These are phyloP conservation scores for Populus euphratica DNA, from an alignment of 345 rosid species.

Conservation along the genomic window DNA sequence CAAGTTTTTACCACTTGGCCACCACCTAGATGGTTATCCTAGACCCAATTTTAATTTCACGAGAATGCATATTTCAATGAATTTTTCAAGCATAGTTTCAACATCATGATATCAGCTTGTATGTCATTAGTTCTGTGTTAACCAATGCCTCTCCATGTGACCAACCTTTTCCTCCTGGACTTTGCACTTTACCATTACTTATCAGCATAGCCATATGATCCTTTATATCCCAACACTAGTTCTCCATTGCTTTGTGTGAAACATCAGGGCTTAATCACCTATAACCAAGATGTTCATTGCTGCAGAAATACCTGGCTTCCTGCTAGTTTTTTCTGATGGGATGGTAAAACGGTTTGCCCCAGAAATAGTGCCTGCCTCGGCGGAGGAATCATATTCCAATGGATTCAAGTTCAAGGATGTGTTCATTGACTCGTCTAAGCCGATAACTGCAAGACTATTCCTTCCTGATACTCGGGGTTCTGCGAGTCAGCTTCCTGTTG, in stretches of 20 bases:
- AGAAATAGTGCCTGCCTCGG: constrained; percentile 31
- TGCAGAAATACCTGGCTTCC: constrained; percentile 48
- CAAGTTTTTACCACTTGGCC: too few species aligned
- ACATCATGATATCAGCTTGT: too few species aligned
- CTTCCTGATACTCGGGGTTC: constrained; percentile 25
- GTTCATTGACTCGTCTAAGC: constrained; percentile 35
- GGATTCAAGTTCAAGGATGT: constrained; percentile 49
- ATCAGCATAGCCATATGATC: neutral
- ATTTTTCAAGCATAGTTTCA: too few species aligned
- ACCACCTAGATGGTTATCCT: too few species aligned
- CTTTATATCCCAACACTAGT: neutral
- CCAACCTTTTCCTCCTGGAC: neutral
- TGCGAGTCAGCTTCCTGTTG: constrained; percentile 26
- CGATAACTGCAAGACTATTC: constrained; percentile 49
- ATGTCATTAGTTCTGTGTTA: too few species aligned
- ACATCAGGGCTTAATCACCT: neutral
- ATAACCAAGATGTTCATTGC: constrained; percentile 32
- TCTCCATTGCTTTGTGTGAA: neutral
- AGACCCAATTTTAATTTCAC: too few species aligned
- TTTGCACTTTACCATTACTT: neutral
- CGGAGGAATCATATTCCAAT: constrained; percentile 20
- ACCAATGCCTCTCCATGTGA: neutral
- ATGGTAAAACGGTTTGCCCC: constrained; percentile 43
- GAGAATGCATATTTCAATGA: too few species aligned
- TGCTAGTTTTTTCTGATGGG: constrained; percentile 58